Evolutionary conservation across 2,329 filamentous ascomycete genomes (phyloP), one percentile per base, ranked within the genome.

Genomic region (Diaporthe sp.): DNA sequence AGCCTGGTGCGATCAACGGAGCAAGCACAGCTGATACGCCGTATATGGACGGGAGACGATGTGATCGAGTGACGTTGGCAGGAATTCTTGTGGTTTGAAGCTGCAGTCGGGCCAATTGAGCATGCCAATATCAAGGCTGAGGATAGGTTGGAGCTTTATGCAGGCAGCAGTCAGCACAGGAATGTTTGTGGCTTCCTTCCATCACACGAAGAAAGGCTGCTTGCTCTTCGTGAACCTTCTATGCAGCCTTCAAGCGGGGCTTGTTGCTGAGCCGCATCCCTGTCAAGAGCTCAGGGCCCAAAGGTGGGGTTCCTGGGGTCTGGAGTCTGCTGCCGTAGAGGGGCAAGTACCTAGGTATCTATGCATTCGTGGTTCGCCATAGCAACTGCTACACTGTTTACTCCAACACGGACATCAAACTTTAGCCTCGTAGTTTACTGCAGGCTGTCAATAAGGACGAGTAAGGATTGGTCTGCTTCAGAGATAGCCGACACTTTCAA

Each of bases 171-270:
- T 28, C 55, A 61, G 42, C 65, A 58, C 31, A 46, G 57, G 57
- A 77, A 61, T 61, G 70, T 60, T 74, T 74, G 70, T 44, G 79
- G 78, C 79, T 79, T 79, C 76, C 76, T 77, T 77, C 78, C 62
- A 51, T 80, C n/a, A 34, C 31, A 61, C 39, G 13, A 42, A 25
- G 22, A 55, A 76, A 76, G 74, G 70, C 60, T 74, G 71, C 19
- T 39, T 53, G 58, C 39, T 55, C 68, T 76, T 75, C 75, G 70
- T 72, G 75, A 75, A 75, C 60, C 49, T 75, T 76, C 71, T 71
- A 76, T 76, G 72, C 57, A 71, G 72, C 60, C 62, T 55, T 74
- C 75, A 58, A 72, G 74, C 60, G 76, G 74, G 71, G 74, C 74
- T 31, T 22, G 31, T n/a, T 37, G 9, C 55, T 62, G 44, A 51